Conservation (phyloP, 164 flowering plant species). For the Aristolochia californica region DNA sequence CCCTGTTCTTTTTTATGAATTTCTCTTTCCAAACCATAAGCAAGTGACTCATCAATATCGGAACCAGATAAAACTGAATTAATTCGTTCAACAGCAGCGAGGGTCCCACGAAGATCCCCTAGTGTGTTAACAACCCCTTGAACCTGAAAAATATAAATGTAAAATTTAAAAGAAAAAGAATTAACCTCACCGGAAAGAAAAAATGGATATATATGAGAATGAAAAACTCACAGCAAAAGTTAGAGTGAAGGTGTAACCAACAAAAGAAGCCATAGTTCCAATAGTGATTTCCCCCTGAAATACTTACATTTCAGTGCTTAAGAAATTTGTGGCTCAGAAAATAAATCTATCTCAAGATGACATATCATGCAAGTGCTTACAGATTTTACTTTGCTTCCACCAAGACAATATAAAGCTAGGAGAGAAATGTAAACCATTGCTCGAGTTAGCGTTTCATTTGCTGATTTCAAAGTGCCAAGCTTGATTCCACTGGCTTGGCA, state of each 20-base stretch:
- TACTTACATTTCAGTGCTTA: background rate
- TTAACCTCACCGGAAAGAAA: background rate
- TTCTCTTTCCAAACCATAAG: conserved; percentile 77
- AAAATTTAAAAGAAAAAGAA: background rate
- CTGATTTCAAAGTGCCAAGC: conserved; percentile 74
- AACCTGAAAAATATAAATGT: conserved; percentile 39
- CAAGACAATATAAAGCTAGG: conserved; percentile 81
- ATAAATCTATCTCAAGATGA: background rate
- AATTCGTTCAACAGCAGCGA: conserved; percentile 89
- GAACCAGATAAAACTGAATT: conserved; percentile 65
- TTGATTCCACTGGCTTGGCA: conserved; percentile 76
- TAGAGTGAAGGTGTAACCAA: conserved; percentile 93
- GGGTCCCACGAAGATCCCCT: conserved; percentile 86
- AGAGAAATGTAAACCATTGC: conserved; percentile 80
- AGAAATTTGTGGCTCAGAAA: background rate
- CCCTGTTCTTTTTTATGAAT: conserved; percentile 29
- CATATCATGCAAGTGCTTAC: conserved; percentile 29
- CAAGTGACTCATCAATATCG: conserved; percentile 84
- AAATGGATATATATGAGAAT: background rate
- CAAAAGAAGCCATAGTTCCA: conserved; percentile 86
- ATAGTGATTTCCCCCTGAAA: conserved; percentile 86
- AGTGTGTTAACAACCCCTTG: conserved; percentile 94
- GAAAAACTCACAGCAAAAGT: conserved; percentile 84
- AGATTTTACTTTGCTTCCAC: conserved; percentile 93
- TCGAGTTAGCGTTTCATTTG: conserved; percentile 86